These are phyloP conservation scores for Stylonectria norvegica DNA, from an alignment of 2,329 filamentous ascomycete species.

Conservation along the genomic window DNA sequence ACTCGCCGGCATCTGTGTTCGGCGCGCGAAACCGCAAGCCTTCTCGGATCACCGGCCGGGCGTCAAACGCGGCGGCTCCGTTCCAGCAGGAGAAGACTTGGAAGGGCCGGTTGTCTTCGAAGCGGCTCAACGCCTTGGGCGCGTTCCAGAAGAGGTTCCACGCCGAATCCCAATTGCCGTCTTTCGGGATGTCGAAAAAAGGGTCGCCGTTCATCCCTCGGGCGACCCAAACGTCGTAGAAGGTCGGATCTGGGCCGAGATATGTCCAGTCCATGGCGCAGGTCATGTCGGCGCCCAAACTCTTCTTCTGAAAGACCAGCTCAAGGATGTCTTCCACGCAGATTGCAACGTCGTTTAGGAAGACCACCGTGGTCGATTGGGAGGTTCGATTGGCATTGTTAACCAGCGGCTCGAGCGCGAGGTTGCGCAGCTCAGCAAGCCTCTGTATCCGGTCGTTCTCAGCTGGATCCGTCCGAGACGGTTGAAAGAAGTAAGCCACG, in stretches of 20 bases:
- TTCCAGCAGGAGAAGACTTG: constrained; percentile 63
- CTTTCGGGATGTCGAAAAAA: constrained; percentile 51
- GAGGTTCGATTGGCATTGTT: constrained; percentile 23
- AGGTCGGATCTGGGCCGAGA: constrained; percentile 41
- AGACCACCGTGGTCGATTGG: constrained; percentile 44
- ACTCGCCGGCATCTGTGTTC: constrained; percentile 38
- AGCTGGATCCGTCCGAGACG: constrained; percentile 42
- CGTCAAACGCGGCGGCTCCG: constrained; percentile 48
- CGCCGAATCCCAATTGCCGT: constrained; percentile 47
- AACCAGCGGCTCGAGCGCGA: constrained; percentile 47
- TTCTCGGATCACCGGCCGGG: constrained; percentile 42
- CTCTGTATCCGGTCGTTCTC: constrained; percentile 42
- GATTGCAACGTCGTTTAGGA: constrained; percentile 52
- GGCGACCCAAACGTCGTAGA: constrained; percentile 57
- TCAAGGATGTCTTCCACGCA: constrained; percentile 57
- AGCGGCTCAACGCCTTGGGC: constrained; percentile 31
- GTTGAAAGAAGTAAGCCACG: constrained; percentile 40
- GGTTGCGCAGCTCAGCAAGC: constrained; percentile 51
- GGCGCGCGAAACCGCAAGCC: constrained; percentile 44
- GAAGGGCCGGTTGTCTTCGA: constrained; percentile 42
- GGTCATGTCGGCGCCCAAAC: constrained; percentile 50
- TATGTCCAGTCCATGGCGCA: constrained; percentile 59
- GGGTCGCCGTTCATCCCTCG: constrained; percentile 50
- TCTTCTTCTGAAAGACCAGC: constrained; percentile 45
- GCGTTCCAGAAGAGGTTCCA: constrained; percentile 55